Conservation (phyloP, 140 eudicot species). For the Eryngium alpinum region DNA sequence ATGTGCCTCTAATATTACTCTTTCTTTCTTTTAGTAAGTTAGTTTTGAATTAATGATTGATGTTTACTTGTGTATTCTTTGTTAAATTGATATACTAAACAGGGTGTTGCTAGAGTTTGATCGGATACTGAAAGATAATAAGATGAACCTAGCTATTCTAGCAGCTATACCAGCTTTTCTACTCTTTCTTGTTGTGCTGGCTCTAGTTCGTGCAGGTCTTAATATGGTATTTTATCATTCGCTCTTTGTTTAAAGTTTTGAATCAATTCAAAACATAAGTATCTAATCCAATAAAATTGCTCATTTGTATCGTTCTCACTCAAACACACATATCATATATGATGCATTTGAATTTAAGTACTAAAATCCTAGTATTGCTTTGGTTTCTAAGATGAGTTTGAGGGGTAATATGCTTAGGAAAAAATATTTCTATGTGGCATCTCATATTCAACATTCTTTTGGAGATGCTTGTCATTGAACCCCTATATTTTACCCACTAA, state of each 20-base stretch:
- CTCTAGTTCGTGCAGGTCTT: slow-evolving; percentile 90
- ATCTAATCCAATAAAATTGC: not conserved
- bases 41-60: not conserved
- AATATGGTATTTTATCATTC: slow-evolving; percentile 41
- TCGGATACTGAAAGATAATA: slow-evolving; percentile 93
- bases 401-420: no score
- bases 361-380: no score
- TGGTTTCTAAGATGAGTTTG: no score
- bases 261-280: not conserved
- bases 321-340: no score
- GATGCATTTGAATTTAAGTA: no score
- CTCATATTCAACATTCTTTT: no score
- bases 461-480: no score
- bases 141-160: slow-evolving; percentile 86
- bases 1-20: not conserved
- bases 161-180: slow-evolving; percentile 98
- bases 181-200: slow-evolving; percentile 52
- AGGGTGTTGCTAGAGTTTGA: slow-evolving; percentile 98
- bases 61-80: slow-evolving; percentile 11
- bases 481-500: no score
- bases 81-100: slow-evolving; percentile 13
- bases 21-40: not conserved
- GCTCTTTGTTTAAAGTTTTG: not conserved
- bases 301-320: no score
- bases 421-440: no score